These are phyloP conservation scores for Phialocephala sp. DNA, from an alignment of 2,329 filamentous ascomycete species.

Conservation along the genomic window DNA sequence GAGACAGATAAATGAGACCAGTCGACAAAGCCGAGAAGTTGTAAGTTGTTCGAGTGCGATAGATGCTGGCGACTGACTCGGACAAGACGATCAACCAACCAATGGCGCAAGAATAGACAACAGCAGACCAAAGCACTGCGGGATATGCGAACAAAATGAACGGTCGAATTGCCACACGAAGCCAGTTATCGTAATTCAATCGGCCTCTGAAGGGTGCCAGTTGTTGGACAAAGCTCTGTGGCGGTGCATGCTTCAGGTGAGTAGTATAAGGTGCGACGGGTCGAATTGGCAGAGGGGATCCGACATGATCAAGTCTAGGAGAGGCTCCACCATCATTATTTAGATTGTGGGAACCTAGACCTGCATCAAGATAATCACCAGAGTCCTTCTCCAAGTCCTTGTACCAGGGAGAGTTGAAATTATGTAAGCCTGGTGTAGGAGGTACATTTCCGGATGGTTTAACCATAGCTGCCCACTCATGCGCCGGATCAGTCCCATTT, in stretches of 20 bases:
- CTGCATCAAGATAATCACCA: constrained; percentile 26
- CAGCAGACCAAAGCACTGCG: constrained; percentile 83
- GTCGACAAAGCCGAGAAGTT: constrained; percentile 82
- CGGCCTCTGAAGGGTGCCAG: constrained; percentile 80
- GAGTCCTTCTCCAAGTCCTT: constrained; percentile 31
- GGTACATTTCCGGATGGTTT: constrained; percentile 35
- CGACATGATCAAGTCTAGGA: constrained; percentile 2
- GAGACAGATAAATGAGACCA: constrained; percentile 87
- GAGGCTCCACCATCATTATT: constrained; percentile 23
- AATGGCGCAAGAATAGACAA: constrained; percentile 85
- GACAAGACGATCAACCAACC: constrained; percentile 97
- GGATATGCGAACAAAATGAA: constrained; percentile 90
- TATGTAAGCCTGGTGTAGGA: constrained; percentile 44
- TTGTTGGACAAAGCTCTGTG: constrained; percentile 74
- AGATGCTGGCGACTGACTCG: constrained; percentile 83
- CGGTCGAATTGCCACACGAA: constrained; percentile 76
- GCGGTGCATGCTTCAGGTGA: constrained; percentile 68
- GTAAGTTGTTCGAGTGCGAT: constrained; percentile 71
- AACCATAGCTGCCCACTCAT: constrained; percentile 22
- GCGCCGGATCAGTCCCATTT: not conserved
- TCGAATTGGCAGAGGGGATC: not conserved
- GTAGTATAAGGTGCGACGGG: constrained; percentile 65
- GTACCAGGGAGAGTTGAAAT: constrained; percentile 47
- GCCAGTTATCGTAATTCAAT: constrained; percentile 78
- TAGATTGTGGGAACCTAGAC: constrained; percentile 11